Evolutionary conservation across 441 rosid genomes (phyloP), one percentile per base, ranked within the genome.

Genomic region (Corymbia calophylla): DNA sequence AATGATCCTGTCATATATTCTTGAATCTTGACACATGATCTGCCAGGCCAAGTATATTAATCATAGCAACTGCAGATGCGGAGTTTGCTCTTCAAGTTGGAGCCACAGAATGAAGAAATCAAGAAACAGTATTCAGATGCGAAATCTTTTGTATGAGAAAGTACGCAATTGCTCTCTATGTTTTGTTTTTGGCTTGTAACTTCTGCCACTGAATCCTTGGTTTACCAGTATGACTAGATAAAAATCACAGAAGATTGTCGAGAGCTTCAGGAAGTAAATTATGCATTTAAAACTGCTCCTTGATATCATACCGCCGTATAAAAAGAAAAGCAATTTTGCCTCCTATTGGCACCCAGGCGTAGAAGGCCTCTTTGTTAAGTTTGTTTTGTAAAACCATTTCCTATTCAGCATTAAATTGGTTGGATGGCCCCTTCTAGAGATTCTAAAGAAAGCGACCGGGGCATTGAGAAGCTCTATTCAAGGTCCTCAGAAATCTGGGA

Each of bases 61-160:
- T 87, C 39, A 88, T 89, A 90, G 92, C 90, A 51, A 91, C 66
- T 88, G 93, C 97, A 97, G 99, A 98, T 98, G 94, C 99, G 86
- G 99, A 95, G 94, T 95, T 96, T 95, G 96, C 97, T 88, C 91
- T 96, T 92, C 94, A 95, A n/a, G 91, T 92, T 97, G 93, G 99
- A 98, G 93, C 98, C 99, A 70, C 91, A 95, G 86, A 98, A 95
- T 91, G 97, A 95, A 91, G 99, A 97, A 91, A 91, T 97, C 90
- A 95, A 96, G 94, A 97, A 96, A 94, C 99, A 96, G 88, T 91
- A 92, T 91, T 92, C 97, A 14, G 97, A 96, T 88, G 94, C 94
- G 82, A 96, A 96, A 93, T 93, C 94, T 86, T n/a, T 91, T 96
- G 90, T 94, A 94, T 87, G 96, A 95, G 92, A 97, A 96, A 91